Conservation (phyloP, 345 rosid genomes). For the Stellera chamaejasme region DNA sequence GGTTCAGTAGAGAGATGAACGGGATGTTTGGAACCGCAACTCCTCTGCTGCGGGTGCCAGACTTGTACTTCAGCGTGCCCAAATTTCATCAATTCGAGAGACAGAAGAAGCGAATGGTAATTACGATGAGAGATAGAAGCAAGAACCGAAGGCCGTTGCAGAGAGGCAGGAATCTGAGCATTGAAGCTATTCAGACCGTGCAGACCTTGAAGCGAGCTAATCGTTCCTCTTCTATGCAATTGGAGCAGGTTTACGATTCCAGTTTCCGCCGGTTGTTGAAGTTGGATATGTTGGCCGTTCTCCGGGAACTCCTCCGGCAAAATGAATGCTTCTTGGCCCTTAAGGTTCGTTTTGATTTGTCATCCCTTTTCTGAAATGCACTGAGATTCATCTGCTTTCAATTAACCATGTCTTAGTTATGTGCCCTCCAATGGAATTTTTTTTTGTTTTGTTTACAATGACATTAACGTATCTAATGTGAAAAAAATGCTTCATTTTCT, state of each 20-base stretch:
- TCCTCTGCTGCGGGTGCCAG: not conserved
- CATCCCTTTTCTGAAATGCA: not conserved
- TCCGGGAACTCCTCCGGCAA: constrained; percentile 72
- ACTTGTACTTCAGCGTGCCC: not conserved
- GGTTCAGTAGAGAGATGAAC: constrained; percentile 2
- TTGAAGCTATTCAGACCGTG: constrained; percentile 71
- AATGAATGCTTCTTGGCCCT: constrained; percentile 54
- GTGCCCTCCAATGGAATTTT: no score
- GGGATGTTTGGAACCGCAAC: not conserved
- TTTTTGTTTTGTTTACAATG: no score
- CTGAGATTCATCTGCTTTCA: no score
- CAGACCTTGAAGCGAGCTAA: constrained; percentile 69
- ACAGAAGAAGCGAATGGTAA: constrained; percentile 15
- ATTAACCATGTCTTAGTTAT: no score
- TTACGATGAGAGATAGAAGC: constrained; percentile 57
- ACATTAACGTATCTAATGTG: no score
- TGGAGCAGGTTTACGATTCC: constrained; percentile 33
- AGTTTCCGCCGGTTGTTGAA: constrained; percentile 63
- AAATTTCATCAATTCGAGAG: not conserved
- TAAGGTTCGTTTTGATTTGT: constrained; percentile 23
- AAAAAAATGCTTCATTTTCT: no score
- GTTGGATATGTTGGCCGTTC: constrained; percentile 77
- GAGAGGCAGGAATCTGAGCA: constrained; percentile 76
- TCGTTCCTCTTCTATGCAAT: constrained; percentile 11
- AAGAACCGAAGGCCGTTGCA: constrained; percentile 69